Percentiles rank a stretch among this genome's conserved stretches.
phyloP scores from a whole-genome alignment of 148 eudicot genomes.

The Talinum fruticosum region DNA sequence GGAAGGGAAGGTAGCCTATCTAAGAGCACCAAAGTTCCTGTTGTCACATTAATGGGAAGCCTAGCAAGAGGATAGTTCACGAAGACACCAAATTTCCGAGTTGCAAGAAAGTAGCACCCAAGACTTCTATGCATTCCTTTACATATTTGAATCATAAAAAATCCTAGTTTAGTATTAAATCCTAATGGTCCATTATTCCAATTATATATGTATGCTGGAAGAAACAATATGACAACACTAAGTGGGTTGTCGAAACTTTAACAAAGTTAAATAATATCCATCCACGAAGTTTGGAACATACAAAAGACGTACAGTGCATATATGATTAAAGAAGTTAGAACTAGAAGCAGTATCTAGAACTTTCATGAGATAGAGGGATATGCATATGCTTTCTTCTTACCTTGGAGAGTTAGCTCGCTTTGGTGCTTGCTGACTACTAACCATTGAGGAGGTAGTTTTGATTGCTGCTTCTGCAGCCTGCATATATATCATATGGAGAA shows the following conservation, averaged over 20 bases:
- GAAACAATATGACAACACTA: background rate
- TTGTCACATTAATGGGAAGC: background rate
- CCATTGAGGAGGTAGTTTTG: constrained; percentile 35
- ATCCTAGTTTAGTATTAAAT: background rate
- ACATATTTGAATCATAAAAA: background rate
- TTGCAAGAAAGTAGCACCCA: too few relatives aligned
- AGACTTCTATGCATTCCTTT: background rate
- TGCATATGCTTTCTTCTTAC: constrained; percentile 29
- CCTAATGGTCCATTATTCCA: background rate
- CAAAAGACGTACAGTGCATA: background rate
- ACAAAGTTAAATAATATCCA: background rate
- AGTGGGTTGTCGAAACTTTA: background rate
- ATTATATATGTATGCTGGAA: background rate
- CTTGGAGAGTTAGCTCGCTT: constrained; percentile 48
- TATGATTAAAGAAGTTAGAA: background rate
- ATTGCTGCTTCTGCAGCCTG: constrained; percentile 49
- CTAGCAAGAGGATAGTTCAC: too few relatives aligned
- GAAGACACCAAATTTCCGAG: too few relatives aligned
- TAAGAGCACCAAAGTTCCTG: background rate
- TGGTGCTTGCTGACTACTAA: constrained; percentile 36
- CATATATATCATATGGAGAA: constrained; percentile 26
- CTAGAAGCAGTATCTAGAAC: background rate
- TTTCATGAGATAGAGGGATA: background rate
- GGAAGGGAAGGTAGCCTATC: background rate
- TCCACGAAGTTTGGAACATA: background rate